phyloP scores from a whole-genome alignment of 768 basidiomycete genomes.

The Rhizopogon roseolus region DNA sequence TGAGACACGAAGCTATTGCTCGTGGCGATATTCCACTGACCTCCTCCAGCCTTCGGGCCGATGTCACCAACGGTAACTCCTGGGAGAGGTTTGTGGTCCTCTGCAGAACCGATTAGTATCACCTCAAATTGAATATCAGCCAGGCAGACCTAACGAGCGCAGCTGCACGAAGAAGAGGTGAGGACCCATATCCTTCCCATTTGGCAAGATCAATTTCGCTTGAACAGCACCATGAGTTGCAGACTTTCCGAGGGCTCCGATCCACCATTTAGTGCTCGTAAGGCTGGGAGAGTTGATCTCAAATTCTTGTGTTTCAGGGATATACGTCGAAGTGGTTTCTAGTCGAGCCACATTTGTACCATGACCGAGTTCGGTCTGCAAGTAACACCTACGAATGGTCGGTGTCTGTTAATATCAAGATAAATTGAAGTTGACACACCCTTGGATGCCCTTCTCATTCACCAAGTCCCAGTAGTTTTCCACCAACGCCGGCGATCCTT shows the following conservation, averaged over 20 bases:
- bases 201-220: slow-evolving; percentile 65
- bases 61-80: slow-evolving; percentile 70
- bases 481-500: slow-evolving; percentile 52
- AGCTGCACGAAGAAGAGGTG: slow-evolving; percentile 75
- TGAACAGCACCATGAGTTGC: slow-evolving; percentile 75
- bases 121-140: not conserved
- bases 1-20: not conserved
- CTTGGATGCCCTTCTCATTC: slow-evolving; percentile 54
- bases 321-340: slow-evolving; percentile 75
- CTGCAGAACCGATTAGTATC: slow-evolving; percentile 26
- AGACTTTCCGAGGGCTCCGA: slow-evolving; percentile 66
- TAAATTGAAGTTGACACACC: slow-evolving; percentile 16
- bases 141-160: slow-evolving; percentile 48
- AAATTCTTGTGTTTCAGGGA: slow-evolving; percentile 63
- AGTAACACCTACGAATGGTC: slow-evolving; percentile 46
- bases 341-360: slow-evolving; percentile 65
- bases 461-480: slow-evolving; percentile 48
- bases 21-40: slow-evolving; percentile 17
- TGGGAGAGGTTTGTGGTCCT: slow-evolving; percentile 54
- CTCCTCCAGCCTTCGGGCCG: slow-evolving; percentile 31
- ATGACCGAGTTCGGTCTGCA: slow-evolving; percentile 78
- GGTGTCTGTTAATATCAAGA: too few species aligned
- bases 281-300: slow-evolving; percentile 73
- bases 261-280: slow-evolving; percentile 82
- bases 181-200: slow-evolving; percentile 58